Base-by-base conservation (phyloP, 495 filamentous ascomycete genomes). In the Friedmanniomyces endolithicus region DNA sequence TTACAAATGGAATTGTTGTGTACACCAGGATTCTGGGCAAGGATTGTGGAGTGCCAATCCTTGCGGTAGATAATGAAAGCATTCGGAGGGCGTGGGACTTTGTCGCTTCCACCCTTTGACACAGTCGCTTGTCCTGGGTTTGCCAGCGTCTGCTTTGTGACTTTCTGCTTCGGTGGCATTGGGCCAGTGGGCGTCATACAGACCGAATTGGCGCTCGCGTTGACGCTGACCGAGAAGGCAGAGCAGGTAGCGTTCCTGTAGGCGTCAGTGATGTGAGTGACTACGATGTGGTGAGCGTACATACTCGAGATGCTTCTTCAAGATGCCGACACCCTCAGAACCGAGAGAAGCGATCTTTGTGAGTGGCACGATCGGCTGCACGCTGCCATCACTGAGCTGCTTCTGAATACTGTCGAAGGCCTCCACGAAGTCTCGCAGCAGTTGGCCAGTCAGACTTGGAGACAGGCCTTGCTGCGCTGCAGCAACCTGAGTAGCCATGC, bases 11-110 rank as follows among this genome's bases (percentile, higher is more conserved):
- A 19, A 31, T 62, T 62, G 56, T 62, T 62, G 59, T 62, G 59
- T 7, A 62, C 29, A 19, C 37, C 41, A 27, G 58, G 59, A 25
- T 46, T 52, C 29, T 51, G n/a, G 16, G 40, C 49, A 19, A 53
- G 44, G 45, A 62, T 25, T 17, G 17, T 50, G 12, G 59, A 50
- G 37, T 62, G 59, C 49, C 54, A 55, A 1, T 62, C 52, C 33
- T 58, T 44, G 17, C 59, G 49, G 35, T 62, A 62, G 41, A 62
- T 43, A 40, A 59, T 62, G 56, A 62, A 62, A 17, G 55, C 50
- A 48, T 62, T 62, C 12, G 56, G 50, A 4, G 59, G 59, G 33
- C 59, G 55, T 31, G 55, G 56, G 6, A 62, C 44, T 31, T 62
- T 62, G 29, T 52, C 52, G 27, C 37, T 49, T n/a, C 46, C 34